Evolutionary conservation across 1,284 basidiomycete genomes (phyloP).

Genomic region (Agaricales sp.): DNA sequence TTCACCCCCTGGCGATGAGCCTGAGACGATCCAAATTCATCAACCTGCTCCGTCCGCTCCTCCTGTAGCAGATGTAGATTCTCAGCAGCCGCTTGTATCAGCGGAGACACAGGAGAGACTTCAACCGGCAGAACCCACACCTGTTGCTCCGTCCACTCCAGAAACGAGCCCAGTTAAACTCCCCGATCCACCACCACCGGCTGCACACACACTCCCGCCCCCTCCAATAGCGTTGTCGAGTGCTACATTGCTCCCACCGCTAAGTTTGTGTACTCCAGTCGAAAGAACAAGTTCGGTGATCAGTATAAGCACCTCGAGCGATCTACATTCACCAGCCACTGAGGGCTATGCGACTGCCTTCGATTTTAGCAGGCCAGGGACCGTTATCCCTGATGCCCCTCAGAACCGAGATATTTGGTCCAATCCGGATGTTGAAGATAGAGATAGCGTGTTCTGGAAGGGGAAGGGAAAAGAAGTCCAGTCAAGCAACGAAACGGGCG

Average conservation of each 20-base stretch:
- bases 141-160: too few species aligned
- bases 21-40: neutral
- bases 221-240: neutral
- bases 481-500: too few species aligned
- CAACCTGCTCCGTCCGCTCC: neutral
- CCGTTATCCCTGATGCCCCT: neutral
- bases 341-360: neutral
- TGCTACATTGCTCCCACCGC: neutral
- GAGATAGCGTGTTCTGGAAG: too few species aligned
- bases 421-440: too few species aligned
- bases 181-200: too few species aligned
- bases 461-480: too few species aligned
- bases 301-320: neutral
- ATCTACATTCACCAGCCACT: neutral
- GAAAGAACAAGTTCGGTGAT: neutral
- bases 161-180: too few species aligned
- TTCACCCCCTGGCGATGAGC: neutral
- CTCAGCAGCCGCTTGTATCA: too few species aligned
- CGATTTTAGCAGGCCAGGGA: neutral
- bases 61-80: too few species aligned
- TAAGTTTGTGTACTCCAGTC: neutral
- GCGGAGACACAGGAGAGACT: too few species aligned
- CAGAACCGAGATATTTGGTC: too few species aligned
- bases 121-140: neutral
- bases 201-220: neutral